phyloP scores from a whole-genome alignment of 352 stramenopile species.

The Elongisporangium undulatum region DNA sequence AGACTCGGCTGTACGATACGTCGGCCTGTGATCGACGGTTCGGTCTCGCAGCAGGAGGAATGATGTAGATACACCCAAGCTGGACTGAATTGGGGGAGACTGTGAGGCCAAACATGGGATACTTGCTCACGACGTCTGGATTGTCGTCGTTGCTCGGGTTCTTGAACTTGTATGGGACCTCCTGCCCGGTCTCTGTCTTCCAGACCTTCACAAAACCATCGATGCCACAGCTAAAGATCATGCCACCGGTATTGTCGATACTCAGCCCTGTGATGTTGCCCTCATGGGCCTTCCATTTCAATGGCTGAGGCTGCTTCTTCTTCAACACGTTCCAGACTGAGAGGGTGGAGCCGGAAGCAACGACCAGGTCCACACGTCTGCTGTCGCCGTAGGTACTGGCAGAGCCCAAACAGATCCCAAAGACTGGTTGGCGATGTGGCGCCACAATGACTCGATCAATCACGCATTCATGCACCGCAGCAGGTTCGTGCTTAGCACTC shows the following conservation, averaged over 20 bases:
- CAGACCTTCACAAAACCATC: slow-evolving; percentile 66
- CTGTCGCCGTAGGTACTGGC: slow-evolving; percentile 50
- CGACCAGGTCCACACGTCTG: slow-evolving; percentile 43
- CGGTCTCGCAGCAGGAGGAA: slow-evolving; percentile 69
- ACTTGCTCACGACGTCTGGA: slow-evolving; percentile 18
- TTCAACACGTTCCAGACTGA: slow-evolving; percentile 70
- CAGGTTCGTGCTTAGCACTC: slow-evolving; percentile 2
- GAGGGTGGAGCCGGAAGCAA: slow-evolving; percentile 58
- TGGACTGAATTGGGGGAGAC: slow-evolving; percentile 72
- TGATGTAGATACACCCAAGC: slow-evolving; percentile 61
- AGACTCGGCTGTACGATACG: slow-evolving; percentile 81
- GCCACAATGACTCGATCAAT: slow-evolving; percentile 46
- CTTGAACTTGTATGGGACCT: slow-evolving; percentile 7
- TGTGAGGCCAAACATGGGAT: slow-evolving; percentile 65
- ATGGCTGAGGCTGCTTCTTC: slow-evolving; percentile 23
- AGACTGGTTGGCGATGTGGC: slow-evolving; percentile 63
- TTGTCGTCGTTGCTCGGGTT: slow-evolving; percentile 4
- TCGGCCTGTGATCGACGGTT: slow-evolving; percentile 81
- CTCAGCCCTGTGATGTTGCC: slow-evolving; percentile 65
- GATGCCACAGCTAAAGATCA: slow-evolving; percentile 51
- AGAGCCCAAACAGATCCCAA: slow-evolving; percentile 44
- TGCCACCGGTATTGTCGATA: slow-evolving; percentile 59
- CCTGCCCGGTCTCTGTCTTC: slow-evolving; percentile 34
- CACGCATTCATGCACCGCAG: slow-evolving; percentile 11
- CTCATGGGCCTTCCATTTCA: slow-evolving; percentile 61